Conservation (phyloP, 164 flowering plant species). For the Euptelea pleiosperma region DNA sequence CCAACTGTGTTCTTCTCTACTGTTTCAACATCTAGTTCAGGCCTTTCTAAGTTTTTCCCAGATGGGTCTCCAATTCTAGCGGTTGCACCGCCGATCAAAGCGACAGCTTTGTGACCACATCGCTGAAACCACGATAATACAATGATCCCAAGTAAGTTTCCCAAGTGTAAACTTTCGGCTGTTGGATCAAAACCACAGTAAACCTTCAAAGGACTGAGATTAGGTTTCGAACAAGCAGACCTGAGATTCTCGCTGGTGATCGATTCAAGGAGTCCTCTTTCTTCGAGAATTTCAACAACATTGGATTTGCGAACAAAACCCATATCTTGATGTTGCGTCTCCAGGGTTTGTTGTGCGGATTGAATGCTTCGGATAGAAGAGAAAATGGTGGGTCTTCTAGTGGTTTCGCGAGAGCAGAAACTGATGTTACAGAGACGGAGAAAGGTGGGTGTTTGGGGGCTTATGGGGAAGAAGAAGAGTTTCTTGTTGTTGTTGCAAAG, state of each 20-base stretch:
- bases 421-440: slow-evolving; percentile 1
- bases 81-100: slow-evolving; percentile 80
- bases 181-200: slow-evolving; percentile 94
- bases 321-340: background rate
- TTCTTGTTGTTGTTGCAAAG: no score
- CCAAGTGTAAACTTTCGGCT: slow-evolving; percentile 74
- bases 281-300: slow-evolving; percentile 57
- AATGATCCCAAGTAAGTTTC: slow-evolving; percentile 73
- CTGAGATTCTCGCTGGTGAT: slow-evolving; percentile 57
- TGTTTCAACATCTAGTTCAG: slow-evolving; percentile 50
- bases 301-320: slow-evolving; percentile 23
- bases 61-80: slow-evolving; percentile 85
- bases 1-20: slow-evolving; percentile 48
- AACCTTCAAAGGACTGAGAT: slow-evolving; percentile 34
- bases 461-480: no score
- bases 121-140: slow-evolving; percentile 80
- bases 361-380: slow-evolving; percentile 8
- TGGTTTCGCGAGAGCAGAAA: slow-evolving; percentile 6
- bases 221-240: slow-evolving; percentile 27
- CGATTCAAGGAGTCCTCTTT: slow-evolving; percentile 73
- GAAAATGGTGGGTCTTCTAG: slow-evolving; percentile 6
- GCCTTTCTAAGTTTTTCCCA: slow-evolving; percentile 70
- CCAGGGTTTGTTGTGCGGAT: slow-evolving; percentile 8
- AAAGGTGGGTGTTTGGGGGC: background rate
- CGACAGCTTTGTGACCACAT: slow-evolving; percentile 61